phyloP scores from a whole-genome alignment of 2,329 filamentous ascomycete genomes.

The Bipolaris oryzae region DNA sequence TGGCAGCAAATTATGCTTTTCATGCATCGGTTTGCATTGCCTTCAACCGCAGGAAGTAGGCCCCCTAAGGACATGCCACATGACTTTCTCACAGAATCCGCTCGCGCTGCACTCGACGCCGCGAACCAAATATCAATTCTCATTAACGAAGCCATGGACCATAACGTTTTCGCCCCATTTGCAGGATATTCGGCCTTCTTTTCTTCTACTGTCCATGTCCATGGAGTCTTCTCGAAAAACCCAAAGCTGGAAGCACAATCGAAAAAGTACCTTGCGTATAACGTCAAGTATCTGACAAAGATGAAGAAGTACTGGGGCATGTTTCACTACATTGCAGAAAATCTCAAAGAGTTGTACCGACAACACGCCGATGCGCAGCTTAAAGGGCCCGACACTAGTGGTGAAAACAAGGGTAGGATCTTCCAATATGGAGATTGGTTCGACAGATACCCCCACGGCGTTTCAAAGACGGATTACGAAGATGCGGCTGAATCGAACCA shows the following conservation, averaged over 20 bases:
- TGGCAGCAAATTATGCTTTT: constrained; percentile 90
- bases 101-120: constrained; percentile 77
- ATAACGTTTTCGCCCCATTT: constrained; percentile 87
- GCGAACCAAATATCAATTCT: constrained; percentile 86
- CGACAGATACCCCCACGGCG: constrained; percentile 88
- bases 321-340: constrained; percentile 96
- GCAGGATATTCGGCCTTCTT: constrained; percentile 94
- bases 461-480: constrained; percentile 82
- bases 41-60: constrained; percentile 67
- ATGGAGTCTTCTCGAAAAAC: constrained; percentile 88
- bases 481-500: constrained; percentile 71
- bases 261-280: constrained; percentile 83
- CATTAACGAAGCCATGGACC: constrained; percentile 77
- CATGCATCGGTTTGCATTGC: constrained; percentile 84
- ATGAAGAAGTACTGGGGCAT: constrained; percentile 99
- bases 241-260: constrained; percentile 74
- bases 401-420: constrained; percentile 59
- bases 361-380: constrained; percentile 81
- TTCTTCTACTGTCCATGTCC: constrained; percentile 91
- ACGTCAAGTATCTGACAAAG: constrained; percentile 86
- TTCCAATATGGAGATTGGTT: constrained; percentile 99
- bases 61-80: constrained; percentile 74
- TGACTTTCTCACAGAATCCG: constrained; percentile 76
- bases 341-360: constrained; percentile 85
- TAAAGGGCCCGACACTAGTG: constrained; percentile 61